Evolutionary conservation across 2,329 filamentous ascomycete species (phyloP), one percentile per base, ranked within the genome.

Genomic region (Diaporthe nobilis): DNA sequence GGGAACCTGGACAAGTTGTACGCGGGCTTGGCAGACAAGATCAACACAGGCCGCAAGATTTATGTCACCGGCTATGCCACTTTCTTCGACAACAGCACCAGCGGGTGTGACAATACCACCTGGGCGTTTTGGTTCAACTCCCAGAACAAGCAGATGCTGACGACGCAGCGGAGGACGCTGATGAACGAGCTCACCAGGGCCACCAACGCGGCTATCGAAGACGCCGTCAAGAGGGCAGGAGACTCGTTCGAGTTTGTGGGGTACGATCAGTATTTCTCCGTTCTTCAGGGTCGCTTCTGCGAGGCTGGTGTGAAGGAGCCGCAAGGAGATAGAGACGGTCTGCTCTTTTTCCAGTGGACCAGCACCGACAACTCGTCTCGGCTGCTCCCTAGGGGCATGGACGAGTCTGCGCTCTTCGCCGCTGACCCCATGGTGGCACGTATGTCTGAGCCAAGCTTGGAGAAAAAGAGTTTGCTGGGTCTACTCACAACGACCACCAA

Each of bases 61-160:
- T 67, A 67, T 34, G 61, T 67, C 20, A 67, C 61, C 31, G 61
- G 61, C 42, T 67, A 67, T n/a, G 61, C 61, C 3, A n/a, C 42
- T 6, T 67, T 67, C 61, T 67, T 67, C 61, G 61, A 67, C 61
- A 67, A 67, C 61, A 67, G 42, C 42, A 67, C 61, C 20, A 67
- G 42, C 13, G 61, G 25, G 9, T 67, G 61, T 37, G 61, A 67
- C 10, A 67, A 34, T 2, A 67, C 61, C 42, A 67, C 42, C 28
- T 67, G 61, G 61, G 34, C 61, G 25, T 67, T 67, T 20, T 67
- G 61, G 61, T 67, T 49, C 42, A 67, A 67, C 61, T 8, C 42
- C 20, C 28, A n/a, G 28, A 67, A 67, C 42, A 67, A 67, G 17
- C 61, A 67, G 44, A 34, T 25, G 44, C 25, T 67, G 20, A 67